A percentile compares a stretch with the other conserved stretches of the same genome.
Evolutionary conservation across 1,139 yeast species (phyloP).

Genomic region (Kodamaea suecica): DNA sequence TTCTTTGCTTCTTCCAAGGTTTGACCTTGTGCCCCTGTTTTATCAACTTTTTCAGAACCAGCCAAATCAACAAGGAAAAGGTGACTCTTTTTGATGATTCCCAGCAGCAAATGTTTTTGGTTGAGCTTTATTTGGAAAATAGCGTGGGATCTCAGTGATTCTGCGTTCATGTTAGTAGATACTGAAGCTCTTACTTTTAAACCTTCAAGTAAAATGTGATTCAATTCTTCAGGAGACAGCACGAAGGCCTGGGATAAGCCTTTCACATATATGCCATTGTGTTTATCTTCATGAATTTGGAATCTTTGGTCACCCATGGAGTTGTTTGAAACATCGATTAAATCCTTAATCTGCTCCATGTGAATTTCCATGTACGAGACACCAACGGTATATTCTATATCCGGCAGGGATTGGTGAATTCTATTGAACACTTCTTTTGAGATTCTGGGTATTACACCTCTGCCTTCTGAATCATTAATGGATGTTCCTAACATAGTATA

Average conservation of each 20-base stretch:
- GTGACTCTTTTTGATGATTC: constrained; percentile 60
- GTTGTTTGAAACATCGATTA: constrained; percentile 31
- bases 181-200: constrained; percentile 54
- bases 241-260: constrained; percentile 65
- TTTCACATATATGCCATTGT: constrained; percentile 66
- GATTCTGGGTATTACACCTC: constrained; percentile 74
- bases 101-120: constrained; percentile 56
- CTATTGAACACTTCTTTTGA: constrained; percentile 61
- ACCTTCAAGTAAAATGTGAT: constrained; percentile 55
- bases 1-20: constrained; percentile 81
- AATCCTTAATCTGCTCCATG: constrained; percentile 72
- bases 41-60: constrained; percentile 84
- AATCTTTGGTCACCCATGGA: constrained; percentile 30
- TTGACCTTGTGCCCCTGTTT: constrained; percentile 76
- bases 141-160: constrained; percentile 80
- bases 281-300: constrained; percentile 63
- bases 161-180: constrained; percentile 69
- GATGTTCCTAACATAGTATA: constrained; percentile 77
- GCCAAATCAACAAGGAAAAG: constrained; percentile 83
- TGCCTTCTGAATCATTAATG: constrained; percentile 31
- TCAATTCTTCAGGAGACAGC: constrained; percentile 56
- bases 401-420: constrained; percentile 50
- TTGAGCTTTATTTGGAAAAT: constrained; percentile 66
- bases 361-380: constrained; percentile 82
- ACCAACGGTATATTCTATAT: constrained; percentile 63